Percentiles rank a stretch among this genome's conserved stretches.
Conservation (phyloP, 1,139 yeast genomes). For the Sugiyamaella xylanicola region DNA sequence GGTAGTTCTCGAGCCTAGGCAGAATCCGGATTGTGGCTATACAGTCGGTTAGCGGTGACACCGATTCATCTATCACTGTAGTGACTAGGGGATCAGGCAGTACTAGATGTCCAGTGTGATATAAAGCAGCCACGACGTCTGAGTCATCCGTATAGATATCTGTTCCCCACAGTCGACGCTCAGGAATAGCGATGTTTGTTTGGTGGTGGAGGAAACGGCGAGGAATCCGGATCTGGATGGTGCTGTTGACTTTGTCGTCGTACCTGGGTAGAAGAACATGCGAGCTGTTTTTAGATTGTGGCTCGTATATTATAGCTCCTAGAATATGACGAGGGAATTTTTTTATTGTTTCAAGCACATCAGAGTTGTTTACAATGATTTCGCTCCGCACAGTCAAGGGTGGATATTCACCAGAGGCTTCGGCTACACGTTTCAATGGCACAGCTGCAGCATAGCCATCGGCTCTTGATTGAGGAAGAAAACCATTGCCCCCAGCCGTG, state of each 20-base stretch:
- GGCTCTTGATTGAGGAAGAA: neutral
- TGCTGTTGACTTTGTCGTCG: slow-evolving; percentile 58
- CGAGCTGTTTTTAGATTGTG: slow-evolving; percentile 39
- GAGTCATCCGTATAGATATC: slow-evolving; percentile 92
- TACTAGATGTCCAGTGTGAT: slow-evolving; percentile 70
- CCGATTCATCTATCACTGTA: slow-evolving; percentile 18
- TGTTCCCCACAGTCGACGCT: slow-evolving; percentile 86
- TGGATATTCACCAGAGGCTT: slow-evolving; percentile 19
- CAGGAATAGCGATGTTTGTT: slow-evolving; percentile 46
- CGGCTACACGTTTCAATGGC: slow-evolving; percentile 6
- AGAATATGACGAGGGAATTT: slow-evolving; percentile 54
- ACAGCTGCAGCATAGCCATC: neutral
- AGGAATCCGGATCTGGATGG: slow-evolving; percentile 68
- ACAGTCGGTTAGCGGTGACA: slow-evolving; percentile 50
- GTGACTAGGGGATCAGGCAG: slow-evolving; percentile 6
- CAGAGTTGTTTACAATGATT: slow-evolving; percentile 47
- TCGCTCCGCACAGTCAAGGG: slow-evolving; percentile 31
- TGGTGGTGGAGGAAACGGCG: slow-evolving; percentile 35
- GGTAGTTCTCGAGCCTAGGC: slow-evolving; percentile 65
- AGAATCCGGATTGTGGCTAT: slow-evolving; percentile 69
- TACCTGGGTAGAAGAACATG: slow-evolving; percentile 40
- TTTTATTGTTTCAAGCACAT: slow-evolving; percentile 51
- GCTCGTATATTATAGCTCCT: slow-evolving; percentile 64
- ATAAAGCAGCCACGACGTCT: slow-evolving; percentile 71
- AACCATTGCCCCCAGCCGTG: neutral